phyloP scores from a whole-genome alignment of 164 flowering plant genomes.

The grape (Vitis vinifera) region ASM3070453v1 NC_081821.1:2942501-2943000 shows the following conservation, averaged over 20 bases:
- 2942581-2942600: no score
- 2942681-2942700: no score
- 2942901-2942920: slow-evolving; percentile 53
- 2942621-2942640: no score
- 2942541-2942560: no score
- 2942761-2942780: neutral
- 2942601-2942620: no score
- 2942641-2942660: no score
- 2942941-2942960: slow-evolving; percentile 89
- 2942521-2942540: neutral
- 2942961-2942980: slow-evolving; percentile 39
- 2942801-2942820: neutral
- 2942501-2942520: slow-evolving; percentile 1
- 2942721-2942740: no score
- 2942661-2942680: no score
- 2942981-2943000: slow-evolving; percentile 1
- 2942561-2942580: no score
- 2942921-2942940: slow-evolving; percentile 68
- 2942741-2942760: no score
- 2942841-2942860: slow-evolving; percentile 54
- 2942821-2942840: neutral
- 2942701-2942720: no score
- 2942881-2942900: slow-evolving; percentile 48
- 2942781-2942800: neutral
- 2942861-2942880: slow-evolving; percentile 40